Percentiles rank a stretch among this genome's conserved stretches.
These are phyloP conservation scores for Vitis labrusca DNA, from an alignment of 164 flowering plant genomes.

Conservation along the genomic window DNA sequence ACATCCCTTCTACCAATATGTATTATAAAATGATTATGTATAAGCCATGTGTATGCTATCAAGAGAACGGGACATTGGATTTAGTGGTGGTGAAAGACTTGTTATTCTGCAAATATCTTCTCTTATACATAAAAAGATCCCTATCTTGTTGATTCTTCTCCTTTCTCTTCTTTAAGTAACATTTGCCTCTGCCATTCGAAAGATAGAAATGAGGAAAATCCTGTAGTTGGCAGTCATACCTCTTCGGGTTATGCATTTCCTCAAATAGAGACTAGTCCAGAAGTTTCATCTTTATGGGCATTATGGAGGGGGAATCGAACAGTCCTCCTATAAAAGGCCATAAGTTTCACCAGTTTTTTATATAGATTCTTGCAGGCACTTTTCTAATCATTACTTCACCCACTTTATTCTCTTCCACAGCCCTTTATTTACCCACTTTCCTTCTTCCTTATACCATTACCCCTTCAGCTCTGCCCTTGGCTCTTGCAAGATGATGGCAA, in stretches of 20 bases:
- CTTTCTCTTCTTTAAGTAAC: constrained; percentile 6
- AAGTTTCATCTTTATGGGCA: constrained; percentile 12
- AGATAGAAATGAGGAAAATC: background rate
- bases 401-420: constrained; percentile 39
- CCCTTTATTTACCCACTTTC: constrained; percentile 23
- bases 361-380: constrained; percentile 28
- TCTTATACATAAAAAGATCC: background rate
- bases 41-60: constrained; percentile 8
- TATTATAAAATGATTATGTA: background rate
- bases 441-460: constrained; percentile 18
- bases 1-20: background rate
- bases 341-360: constrained; percentile 9
- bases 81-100: background rate
- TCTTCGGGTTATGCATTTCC: constrained; percentile 11
- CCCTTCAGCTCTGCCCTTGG: constrained; percentile 16
- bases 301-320: constrained; percentile 28
- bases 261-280: constrained; percentile 8
- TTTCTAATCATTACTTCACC: constrained; percentile 15
- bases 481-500: constrained; percentile 22
- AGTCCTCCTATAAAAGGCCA: constrained; percentile 23
- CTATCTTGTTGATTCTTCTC: background rate
- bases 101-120: background rate
- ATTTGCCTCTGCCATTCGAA: background rate
- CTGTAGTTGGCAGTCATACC: background rate
- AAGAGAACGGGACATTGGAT: background rate